phyloP scores from a whole-genome alignment of 352 stramenopile species.

The Pilasporangium apinafurcum region DNA sequence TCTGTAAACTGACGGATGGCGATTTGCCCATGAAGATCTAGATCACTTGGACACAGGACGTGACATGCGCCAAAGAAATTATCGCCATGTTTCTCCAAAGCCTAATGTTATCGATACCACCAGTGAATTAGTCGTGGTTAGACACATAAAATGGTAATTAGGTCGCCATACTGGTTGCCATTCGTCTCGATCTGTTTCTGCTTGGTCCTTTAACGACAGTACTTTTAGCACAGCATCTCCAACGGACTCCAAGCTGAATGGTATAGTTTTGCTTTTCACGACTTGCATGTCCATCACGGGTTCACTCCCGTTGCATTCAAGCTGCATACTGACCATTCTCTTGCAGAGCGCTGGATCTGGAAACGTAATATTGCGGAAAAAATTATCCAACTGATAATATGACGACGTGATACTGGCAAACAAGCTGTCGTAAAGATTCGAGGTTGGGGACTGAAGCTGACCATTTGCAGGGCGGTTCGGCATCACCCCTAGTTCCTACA shows the following conservation, averaged over 20 bases:
- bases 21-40: slow-evolving; percentile 27
- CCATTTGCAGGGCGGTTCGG: background rate
- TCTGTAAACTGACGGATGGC: slow-evolving; percentile 37
- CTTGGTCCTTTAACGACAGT: slow-evolving; percentile 13
- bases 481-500: slow-evolving; percentile 19
- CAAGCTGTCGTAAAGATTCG: too few species aligned
- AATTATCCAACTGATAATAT: too few species aligned
- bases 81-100: slow-evolving; percentile 31
- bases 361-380: too few species aligned
- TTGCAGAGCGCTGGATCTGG: too few species aligned
- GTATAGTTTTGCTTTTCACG: slow-evolving; percentile 23
- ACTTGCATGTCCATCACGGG: slow-evolving; percentile 40
- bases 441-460: slow-evolving; percentile 3
- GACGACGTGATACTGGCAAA: too few species aligned
- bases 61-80: slow-evolving; percentile 41
- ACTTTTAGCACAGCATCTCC: slow-evolving; percentile 22
- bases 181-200: too few species aligned
- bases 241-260: slow-evolving; percentile 22
- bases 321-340: slow-evolving; percentile 46
- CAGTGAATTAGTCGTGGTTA: slow-evolving; percentile 8
- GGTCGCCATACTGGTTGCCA: too few species aligned
- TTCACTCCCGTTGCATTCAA: slow-evolving; percentile 18
- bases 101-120: slow-evolving; percentile 6
- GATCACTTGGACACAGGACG: slow-evolving; percentile 18
- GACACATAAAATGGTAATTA: too few species aligned